phyloP scores from a whole-genome alignment of 257 asterid species.

The Solanum ossicruentum region DNA sequence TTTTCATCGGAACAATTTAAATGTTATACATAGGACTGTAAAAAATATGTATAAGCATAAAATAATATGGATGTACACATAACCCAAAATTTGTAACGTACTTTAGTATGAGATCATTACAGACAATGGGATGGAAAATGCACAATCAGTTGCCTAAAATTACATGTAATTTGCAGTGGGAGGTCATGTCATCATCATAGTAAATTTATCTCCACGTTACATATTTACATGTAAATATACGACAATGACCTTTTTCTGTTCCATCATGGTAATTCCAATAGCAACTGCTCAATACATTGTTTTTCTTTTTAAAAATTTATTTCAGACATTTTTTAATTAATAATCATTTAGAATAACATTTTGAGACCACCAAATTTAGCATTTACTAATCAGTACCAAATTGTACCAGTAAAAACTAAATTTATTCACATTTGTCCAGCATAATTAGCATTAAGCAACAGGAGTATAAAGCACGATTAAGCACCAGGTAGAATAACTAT shows the following conservation, averaged over 20 bases:
- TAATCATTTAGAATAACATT: not conserved
- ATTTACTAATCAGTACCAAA: not conserved
- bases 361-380: not conserved
- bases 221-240: not conserved
- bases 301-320: not conserved
- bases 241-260: not conserved
- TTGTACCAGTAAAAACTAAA: not conserved
- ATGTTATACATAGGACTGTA: not conserved
- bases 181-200: not conserved
- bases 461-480: not conserved
- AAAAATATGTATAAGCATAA: not conserved
- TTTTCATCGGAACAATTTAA: not conserved
- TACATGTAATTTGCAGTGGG: not conserved
- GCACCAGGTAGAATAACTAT: not conserved
- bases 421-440: not conserved
- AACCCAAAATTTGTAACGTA: not conserved
- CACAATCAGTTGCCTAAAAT: not conserved
- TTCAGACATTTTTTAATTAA: not conserved
- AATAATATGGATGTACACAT: not conserved
- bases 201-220: not conserved
- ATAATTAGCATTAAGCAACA: not conserved
- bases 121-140: not conserved
- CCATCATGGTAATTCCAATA: not conserved
- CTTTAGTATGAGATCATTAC: not conserved
- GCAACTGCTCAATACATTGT: not conserved